These are phyloP conservation scores for Yamadazyma taylorii DNA, from an alignment of 1,139 yeast species.

Conservation along the genomic window DNA sequence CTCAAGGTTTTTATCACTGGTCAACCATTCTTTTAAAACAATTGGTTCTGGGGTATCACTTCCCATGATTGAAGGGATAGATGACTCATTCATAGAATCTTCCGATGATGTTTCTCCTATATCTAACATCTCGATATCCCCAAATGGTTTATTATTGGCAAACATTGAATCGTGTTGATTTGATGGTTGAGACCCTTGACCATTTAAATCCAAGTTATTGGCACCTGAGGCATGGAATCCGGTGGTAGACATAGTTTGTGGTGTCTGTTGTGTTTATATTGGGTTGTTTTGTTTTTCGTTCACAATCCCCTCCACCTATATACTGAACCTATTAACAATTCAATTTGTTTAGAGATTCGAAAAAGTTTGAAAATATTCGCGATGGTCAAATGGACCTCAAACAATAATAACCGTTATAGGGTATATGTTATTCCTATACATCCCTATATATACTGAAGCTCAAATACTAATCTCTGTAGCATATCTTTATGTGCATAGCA, in stretches of 20 bases:
- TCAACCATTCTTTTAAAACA: constrained; percentile 40
- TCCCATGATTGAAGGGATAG: constrained; percentile 16
- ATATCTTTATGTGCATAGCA: constrained; percentile 17
- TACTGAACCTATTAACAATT: too few relatives aligned
- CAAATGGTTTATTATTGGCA: constrained; percentile 20
- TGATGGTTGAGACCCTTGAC: too few relatives aligned
- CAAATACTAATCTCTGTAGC: constrained; percentile 16
- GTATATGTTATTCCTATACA: background rate
- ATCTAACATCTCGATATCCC: constrained; percentile 49
- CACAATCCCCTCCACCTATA: too few relatives aligned
- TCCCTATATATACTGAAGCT: constrained; percentile 9
- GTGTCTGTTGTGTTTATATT: too few relatives aligned
- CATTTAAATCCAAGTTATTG: background rate
- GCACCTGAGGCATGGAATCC: too few relatives aligned
- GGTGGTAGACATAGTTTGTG: too few relatives aligned
- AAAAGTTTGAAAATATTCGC: too few relatives aligned
- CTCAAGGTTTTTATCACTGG: constrained; percentile 24
- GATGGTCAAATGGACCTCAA: too few relatives aligned
- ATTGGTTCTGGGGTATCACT: constrained; percentile 16
- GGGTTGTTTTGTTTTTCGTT: too few relatives aligned
- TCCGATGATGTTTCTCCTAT: constrained; percentile 40
- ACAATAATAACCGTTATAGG: too few relatives aligned
- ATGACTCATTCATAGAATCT: constrained; percentile 29
- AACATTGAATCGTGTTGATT: background rate
- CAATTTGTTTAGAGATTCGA: too few relatives aligned